These are phyloP conservation scores for Phytophthora podocarpi DNA, from an alignment of 352 stramenopile species.

Conservation along the genomic window DNA sequence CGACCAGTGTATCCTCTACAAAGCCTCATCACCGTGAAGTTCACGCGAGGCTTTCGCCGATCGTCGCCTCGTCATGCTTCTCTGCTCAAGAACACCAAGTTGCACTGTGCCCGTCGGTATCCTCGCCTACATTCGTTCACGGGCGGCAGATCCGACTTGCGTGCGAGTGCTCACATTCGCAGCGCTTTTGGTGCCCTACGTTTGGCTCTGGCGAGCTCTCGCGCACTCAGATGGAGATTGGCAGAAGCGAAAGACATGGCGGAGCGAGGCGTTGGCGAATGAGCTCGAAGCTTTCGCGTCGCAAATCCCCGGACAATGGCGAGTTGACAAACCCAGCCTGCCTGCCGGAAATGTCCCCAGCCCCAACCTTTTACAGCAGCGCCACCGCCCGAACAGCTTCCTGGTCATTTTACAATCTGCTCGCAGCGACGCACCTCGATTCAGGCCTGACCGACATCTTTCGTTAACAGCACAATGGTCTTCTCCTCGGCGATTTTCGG, in stretches of 20 bases:
- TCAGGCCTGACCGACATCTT: no score
- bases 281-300: not conserved
- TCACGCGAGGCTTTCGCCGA: slow-evolving; percentile 9
- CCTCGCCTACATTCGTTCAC: slow-evolving; percentile 7
- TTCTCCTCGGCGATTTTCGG: slow-evolving; percentile 9
- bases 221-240: slow-evolving; percentile 33
- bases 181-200: not conserved
- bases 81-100: not conserved
- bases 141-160: slow-evolving; percentile 14
- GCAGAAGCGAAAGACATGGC: slow-evolving; percentile 13
- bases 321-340: slow-evolving; percentile 27
- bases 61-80: slow-evolving; percentile 11
- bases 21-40: no score
- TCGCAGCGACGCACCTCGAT: slow-evolving; percentile 8
- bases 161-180: slow-evolving; percentile 1
- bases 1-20: slow-evolving; percentile 21
- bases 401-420: slow-evolving; percentile 29
- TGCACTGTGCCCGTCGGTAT: not conserved
- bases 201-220: slow-evolving; percentile 13
- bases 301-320: slow-evolving; percentile 16
- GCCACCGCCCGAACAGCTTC: not conserved
- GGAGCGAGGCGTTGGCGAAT: slow-evolving; percentile 13
- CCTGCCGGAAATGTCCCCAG: slow-evolving; percentile 14
- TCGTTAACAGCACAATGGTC: slow-evolving; percentile 12
- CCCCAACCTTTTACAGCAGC: slow-evolving; percentile 21